Conservation (phyloP, 208 protist species). For the Acanthamoeba triangularis region DNA sequence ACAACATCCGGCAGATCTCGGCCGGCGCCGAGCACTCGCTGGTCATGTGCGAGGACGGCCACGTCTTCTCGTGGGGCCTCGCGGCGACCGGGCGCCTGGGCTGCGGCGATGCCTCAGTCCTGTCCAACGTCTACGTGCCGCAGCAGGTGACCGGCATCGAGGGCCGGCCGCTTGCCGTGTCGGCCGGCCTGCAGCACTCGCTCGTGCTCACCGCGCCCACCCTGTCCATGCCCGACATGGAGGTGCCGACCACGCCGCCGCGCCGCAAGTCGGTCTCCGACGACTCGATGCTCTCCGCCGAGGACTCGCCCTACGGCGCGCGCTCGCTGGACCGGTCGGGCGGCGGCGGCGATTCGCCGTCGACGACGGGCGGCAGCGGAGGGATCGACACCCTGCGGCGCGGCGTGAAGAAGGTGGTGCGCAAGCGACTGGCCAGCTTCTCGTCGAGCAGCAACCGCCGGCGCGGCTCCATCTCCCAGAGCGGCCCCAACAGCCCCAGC, state of each 20-base stretch:
- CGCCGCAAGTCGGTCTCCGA: conserved; percentile 16
- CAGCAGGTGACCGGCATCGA: conserved; percentile 24
- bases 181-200: conserved; percentile 53
- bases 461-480: not conserved
- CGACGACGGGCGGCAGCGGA: conserved; percentile 8
- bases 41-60: conserved; percentile 31
- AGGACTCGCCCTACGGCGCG: not conserved
- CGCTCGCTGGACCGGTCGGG: not conserved
- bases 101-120: not conserved
- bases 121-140: conserved; percentile 21
- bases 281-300: not conserved
- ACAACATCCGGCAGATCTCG: conserved; percentile 12
- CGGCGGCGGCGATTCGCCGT: not conserved
- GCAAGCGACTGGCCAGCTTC: conserved; percentile 35
- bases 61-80: conserved; percentile 7
- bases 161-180: conserved; percentile 12
- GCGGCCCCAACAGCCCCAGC: conserved; percentile 21
- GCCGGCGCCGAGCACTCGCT: conserved; percentile 48
- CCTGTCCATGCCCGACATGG: not conserved
- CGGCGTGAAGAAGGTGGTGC: conserved; percentile 44
- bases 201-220: conserved; percentile 40
- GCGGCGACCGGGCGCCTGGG: not conserved
- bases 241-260: not conserved
- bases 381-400: conserved; percentile 12
- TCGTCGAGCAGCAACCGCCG: not conserved